Evolutionary conservation across 352 stramenopile genomes (phyloP).

Genomic region (Globisporangium parvum): DNA sequence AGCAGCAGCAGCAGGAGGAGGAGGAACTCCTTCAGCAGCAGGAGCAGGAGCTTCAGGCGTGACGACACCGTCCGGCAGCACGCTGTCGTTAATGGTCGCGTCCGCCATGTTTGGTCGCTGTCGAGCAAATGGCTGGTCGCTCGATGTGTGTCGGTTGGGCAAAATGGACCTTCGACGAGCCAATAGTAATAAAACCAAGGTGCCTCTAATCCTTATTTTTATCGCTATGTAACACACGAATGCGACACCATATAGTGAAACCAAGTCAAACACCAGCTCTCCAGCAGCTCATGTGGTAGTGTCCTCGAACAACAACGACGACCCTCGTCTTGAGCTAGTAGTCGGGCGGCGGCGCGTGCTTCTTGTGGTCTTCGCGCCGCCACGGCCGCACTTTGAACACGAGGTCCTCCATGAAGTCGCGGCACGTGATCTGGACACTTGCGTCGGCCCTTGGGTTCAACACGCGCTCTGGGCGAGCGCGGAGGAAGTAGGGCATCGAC

Average conservation of each 20-base stretch:
- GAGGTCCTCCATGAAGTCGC: conserved; percentile 82
- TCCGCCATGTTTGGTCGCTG: background rate
- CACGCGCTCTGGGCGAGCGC: conserved; percentile 41
- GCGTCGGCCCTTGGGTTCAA: conserved; percentile 46
- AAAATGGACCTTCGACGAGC: too few relatives aligned
- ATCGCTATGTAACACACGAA: too few relatives aligned
- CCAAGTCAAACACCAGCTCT: too few relatives aligned
- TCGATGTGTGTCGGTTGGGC: too few relatives aligned
- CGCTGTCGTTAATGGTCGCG: background rate
- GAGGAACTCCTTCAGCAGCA: too few relatives aligned
- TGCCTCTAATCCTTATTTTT: too few relatives aligned
- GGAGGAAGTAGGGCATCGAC: conserved; percentile 85
- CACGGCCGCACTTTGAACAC: conserved; percentile 78
- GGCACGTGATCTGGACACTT: conserved; percentile 43
- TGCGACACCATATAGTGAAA: too few relatives aligned
- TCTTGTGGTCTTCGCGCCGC: conserved; percentile 42
- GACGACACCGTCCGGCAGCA: background rate
- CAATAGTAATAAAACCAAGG: too few relatives aligned
- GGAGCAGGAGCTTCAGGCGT: background rate
- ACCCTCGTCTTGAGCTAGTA: conserved; percentile 46
- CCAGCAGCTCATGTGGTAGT: too few relatives aligned
- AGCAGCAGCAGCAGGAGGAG: background rate
- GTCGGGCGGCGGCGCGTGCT: conserved; percentile 31
- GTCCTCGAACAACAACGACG: too few relatives aligned
- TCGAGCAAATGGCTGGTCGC: too few relatives aligned